Base-by-base conservation (phyloP, 2,329 filamentous ascomycete genomes). In the Epichloe gansuensis region DNA sequence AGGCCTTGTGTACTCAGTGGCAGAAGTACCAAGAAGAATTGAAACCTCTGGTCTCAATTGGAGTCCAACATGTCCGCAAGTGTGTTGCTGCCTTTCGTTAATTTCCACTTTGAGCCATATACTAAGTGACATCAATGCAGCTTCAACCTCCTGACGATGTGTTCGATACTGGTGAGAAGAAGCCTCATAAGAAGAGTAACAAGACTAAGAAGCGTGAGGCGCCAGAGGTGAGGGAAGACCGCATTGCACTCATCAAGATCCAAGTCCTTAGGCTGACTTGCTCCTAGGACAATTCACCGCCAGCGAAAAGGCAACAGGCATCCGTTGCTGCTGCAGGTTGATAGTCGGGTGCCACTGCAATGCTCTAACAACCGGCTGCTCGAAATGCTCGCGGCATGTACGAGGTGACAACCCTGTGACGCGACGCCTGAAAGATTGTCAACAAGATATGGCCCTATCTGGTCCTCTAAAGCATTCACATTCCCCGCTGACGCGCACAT, bases 91-190 rank as follows among this genome's bases (percentile, higher is more conserved):
- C 17, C 9, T 31, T 25, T 31, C n/a, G 42, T 60, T 56, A 38
- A 8, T 35, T 39, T 28, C 13, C 11, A 3, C 7, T 41, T 35
- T n/a, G 46, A 44, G 34, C 15, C 44, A 4, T 21, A 17, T 43
- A 17, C 46, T 54, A 48, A 54, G 31, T 43, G 8, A 8, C n/a
- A 11, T 17, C 41, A 21, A 48, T n/a, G 43, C 52, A 96, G 91
- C 69, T 87, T 88, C 65, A 83, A 90, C 63, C 77, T 98, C 28
- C 93, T 31, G 83, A 88, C 55, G 91, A 98, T 67, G 83, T 97
- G 2, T 98, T 98, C 65, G 78, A 83, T 47, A 72, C 83, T 25
- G 88, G 88, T 62, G 93, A 98, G 68, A 72, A 74, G 48, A 86
- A 81, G 61, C 87, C 87, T 5, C 79, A 76, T 63, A 81, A 72